A percentile compares a stretch with the other conserved stretches of the same genome.
Conservation (phyloP, 2,329 filamentous ascomycete species). For the Cercospora citrullina region DNA sequence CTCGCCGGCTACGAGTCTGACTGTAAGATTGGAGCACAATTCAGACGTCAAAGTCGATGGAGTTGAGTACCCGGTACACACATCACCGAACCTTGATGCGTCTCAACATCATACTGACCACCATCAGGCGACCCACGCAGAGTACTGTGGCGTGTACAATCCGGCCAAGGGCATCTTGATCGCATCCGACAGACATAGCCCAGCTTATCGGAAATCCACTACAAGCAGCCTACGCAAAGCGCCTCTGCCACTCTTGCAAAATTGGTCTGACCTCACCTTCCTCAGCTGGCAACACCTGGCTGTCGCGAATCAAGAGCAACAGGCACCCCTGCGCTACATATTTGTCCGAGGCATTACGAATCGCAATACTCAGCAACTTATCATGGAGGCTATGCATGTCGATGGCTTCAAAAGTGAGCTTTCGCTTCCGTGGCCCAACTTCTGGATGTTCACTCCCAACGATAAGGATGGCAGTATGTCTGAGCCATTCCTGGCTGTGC, state of each 20-base stretch:
- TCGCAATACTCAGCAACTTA: slow-evolving; percentile 2
- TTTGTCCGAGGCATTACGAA: slow-evolving; percentile 12
- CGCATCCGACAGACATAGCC: slow-evolving; percentile 11
- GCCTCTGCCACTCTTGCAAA: slow-evolving; percentile 4
- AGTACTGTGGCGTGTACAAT: slow-evolving; percentile 12
- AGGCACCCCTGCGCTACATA: not conserved
- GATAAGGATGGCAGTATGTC: not conserved
- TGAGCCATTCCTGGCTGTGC: not conserved
- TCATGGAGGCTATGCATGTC: not conserved
- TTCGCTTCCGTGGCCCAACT: slow-evolving; percentile 4
- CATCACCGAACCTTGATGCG: no score
- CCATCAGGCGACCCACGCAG: slow-evolving; percentile 6
- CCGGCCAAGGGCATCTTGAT: slow-evolving; percentile 2
- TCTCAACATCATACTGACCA: no score
- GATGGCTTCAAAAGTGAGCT: slow-evolving; percentile 4
- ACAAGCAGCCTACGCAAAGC: not conserved
- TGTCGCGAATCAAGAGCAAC: not conserved
- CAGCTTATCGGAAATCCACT: not conserved
- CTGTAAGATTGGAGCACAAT: slow-evolving; percentile 3
- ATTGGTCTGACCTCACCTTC: slow-evolving; percentile 12
- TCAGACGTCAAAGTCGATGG: slow-evolving; percentile 4
- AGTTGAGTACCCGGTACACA: not conserved
- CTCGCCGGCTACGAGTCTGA: not conserved
- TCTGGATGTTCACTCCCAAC: slow-evolving; percentile 11
- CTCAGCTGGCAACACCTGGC: slow-evolving; percentile 8